A percentile compares a stretch with the other conserved stretches of the same genome.
Conservation (phyloP, 2,329 filamentous ascomycete genomes). For the Claviceps cyperi region DNA sequence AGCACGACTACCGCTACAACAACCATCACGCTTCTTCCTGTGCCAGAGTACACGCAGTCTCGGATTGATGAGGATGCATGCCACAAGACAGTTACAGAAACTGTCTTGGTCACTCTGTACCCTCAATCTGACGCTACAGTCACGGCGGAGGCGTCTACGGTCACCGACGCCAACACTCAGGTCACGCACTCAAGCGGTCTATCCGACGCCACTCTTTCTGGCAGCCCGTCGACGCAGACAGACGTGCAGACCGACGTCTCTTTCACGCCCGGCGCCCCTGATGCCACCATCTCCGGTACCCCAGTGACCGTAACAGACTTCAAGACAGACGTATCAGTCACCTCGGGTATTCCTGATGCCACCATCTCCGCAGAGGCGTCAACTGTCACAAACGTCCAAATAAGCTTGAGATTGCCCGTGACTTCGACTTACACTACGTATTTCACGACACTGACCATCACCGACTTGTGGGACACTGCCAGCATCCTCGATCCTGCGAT, state of each 20-base stretch:
- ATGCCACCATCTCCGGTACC: conserved; percentile 15
- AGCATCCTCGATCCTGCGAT: background rate
- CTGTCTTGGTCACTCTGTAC: conserved; percentile 5
- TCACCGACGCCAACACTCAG: conserved; percentile 14
- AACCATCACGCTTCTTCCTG: conserved; percentile 10
- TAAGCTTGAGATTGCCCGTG: conserved; percentile 11
- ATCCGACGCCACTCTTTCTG: conserved; percentile 15
- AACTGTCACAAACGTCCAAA: conserved; percentile 17
- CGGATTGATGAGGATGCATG: conserved; percentile 8
- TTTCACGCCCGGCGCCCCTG: conserved; percentile 12
- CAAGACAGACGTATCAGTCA: conserved; percentile 15
- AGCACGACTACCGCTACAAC: conserved; percentile 11
- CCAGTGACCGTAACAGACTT: conserved; percentile 17
- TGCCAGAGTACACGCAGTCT: conserved; percentile 13
- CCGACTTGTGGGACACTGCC: conserved; percentile 15
- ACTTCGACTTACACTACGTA: conserved; percentile 6
- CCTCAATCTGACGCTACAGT: conserved; percentile 13
- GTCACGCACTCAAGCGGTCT: conserved; percentile 10
- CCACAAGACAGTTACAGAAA: conserved; percentile 3
- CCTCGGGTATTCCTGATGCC: conserved; percentile 17
- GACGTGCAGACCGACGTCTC: conserved; percentile 11
- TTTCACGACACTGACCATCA: conserved; percentile 15
- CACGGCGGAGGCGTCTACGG: conserved; percentile 10
- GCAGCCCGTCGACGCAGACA: conserved; percentile 13
- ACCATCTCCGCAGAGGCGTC: conserved; percentile 18